A percentile compares a stretch with the other conserved stretches of the same genome.
phyloP scores from a whole-genome alignment of 2,329 filamentous ascomycete species.

The Endoconidiophora laricicola region DNA sequence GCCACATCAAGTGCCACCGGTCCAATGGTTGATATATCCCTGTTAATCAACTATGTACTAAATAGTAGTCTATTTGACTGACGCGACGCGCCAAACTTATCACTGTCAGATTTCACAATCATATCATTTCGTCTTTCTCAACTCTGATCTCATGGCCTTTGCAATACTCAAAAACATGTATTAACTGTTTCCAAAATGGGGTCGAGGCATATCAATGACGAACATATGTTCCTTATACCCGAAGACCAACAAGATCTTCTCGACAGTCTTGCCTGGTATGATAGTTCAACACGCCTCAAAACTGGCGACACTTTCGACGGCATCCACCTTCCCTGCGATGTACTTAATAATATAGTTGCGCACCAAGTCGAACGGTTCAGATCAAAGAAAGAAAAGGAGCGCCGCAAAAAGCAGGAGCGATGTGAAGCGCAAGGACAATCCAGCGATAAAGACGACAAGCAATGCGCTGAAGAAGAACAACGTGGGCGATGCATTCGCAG shows the following conservation, averaged over 20 bases:
- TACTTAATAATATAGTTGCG: conserved; percentile 2
- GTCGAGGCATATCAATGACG: too few relatives aligned
- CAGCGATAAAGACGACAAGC: too few relatives aligned
- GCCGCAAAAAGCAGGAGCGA: too few relatives aligned
- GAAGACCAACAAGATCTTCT: conserved; percentile 4
- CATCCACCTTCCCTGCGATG: conserved; percentile 1
- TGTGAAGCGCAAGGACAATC: too few relatives aligned
- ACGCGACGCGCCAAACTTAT: conserved; percentile 2
- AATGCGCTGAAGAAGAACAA: too few relatives aligned
- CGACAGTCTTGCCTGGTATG: not conserved
- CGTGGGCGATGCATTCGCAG: too few relatives aligned
- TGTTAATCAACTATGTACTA: too few relatives aligned
- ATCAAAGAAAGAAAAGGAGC: not conserved
- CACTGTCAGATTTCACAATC: not conserved
- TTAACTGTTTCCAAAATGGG: too few relatives aligned
- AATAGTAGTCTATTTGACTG: not conserved
- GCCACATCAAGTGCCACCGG: too few relatives aligned
- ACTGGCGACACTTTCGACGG: conserved; percentile 7
- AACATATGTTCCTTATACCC: not conserved
- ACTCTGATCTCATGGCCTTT: too few relatives aligned
- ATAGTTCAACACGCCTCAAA: not conserved
- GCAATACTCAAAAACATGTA: too few relatives aligned
- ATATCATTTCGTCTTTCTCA: not conserved
- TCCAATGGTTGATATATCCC: not conserved
- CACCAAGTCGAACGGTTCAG: not conserved